Conservation (phyloP, 805 yeast species). For the Priceomyces castillae region DNA sequence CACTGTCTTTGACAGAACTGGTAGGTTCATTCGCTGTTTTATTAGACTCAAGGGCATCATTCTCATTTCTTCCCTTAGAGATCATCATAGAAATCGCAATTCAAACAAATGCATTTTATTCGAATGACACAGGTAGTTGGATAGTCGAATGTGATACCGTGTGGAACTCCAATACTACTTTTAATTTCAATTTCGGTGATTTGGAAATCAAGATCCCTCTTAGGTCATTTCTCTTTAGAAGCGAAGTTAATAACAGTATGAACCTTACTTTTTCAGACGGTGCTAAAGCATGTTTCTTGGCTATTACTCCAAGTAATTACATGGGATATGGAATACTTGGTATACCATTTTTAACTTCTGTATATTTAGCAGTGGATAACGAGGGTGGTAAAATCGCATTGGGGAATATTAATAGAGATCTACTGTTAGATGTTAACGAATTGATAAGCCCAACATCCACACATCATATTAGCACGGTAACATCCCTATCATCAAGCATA, state of each 20-base stretch:
- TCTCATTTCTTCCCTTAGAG: conserved; percentile 53
- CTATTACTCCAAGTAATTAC: conserved; percentile 45
- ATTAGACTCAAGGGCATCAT: conserved; percentile 53
- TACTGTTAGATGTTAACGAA: conserved; percentile 5
- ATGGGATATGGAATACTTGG: conserved; percentile 59
- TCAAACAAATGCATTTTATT: conserved; percentile 66
- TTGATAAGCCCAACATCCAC: neutral
- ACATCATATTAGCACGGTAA: neutral
- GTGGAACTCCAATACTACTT: conserved; percentile 44
- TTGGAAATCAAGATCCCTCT: conserved; percentile 51
- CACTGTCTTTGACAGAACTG: conserved; percentile 29
- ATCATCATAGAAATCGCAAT: conserved; percentile 60
- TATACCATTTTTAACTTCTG: conserved; percentile 49
- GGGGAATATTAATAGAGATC: conserved; percentile 42
- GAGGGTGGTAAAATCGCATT: conserved; percentile 55
- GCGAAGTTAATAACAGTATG: conserved; percentile 27
- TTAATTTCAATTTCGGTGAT: conserved; percentile 54
- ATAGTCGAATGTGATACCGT: conserved; percentile 56
- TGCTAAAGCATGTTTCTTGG: conserved; percentile 53
- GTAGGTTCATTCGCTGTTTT: conserved; percentile 47
- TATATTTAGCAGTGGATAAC: conserved; percentile 63
- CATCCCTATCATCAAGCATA: conserved; percentile 5
- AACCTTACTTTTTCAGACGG: conserved; percentile 53
- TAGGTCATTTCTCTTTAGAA: conserved; percentile 41
- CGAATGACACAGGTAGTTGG: conserved; percentile 50